These are phyloP conservation scores for Inga oerstediana DNA, from an alignment of 306 rosid species.

Conservation along the genomic window DNA sequence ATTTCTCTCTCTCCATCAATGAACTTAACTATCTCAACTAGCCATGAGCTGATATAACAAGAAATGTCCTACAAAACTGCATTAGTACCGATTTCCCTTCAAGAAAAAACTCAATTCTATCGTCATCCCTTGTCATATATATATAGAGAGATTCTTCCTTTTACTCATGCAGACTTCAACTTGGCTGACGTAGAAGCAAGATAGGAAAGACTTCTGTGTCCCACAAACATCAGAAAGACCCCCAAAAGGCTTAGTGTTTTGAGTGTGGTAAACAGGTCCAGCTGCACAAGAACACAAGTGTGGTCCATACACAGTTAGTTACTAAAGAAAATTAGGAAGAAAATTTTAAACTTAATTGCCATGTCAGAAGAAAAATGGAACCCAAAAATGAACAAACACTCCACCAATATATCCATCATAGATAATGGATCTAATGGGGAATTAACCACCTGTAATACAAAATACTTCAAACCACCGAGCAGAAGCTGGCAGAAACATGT, in stretches of 20 bases:
- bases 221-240: constrained; percentile 71
- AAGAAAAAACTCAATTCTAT: constrained; percentile 23
- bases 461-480: not conserved
- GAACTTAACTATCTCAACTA: constrained; percentile 19
- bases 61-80: constrained; percentile 55
- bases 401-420: not conserved
- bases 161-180: constrained; percentile 84
- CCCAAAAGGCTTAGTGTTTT: constrained; percentile 80
- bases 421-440: not conserved
- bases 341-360: constrained; percentile 2
- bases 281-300: constrained; percentile 55
- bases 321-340: not conserved
- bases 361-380: constrained; percentile 2
- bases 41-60: constrained; percentile 30
- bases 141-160: constrained; percentile 21
- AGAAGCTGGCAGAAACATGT: constrained; percentile 23
- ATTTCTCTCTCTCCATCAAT: not conserved
- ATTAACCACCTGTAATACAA: not conserved
- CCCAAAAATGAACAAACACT: not conserved
- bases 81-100: constrained; percentile 33
- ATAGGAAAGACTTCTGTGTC: constrained; percentile 88
- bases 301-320: constrained; percentile 6
- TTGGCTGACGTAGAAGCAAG: constrained; percentile 81
- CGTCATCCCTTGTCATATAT: constrained; percentile 28
- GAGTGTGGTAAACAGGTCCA: constrained; percentile 90